phyloP scores from a whole-genome alignment of 2,329 filamentous ascomycete genomes.

The Coniella vitis region DNA sequence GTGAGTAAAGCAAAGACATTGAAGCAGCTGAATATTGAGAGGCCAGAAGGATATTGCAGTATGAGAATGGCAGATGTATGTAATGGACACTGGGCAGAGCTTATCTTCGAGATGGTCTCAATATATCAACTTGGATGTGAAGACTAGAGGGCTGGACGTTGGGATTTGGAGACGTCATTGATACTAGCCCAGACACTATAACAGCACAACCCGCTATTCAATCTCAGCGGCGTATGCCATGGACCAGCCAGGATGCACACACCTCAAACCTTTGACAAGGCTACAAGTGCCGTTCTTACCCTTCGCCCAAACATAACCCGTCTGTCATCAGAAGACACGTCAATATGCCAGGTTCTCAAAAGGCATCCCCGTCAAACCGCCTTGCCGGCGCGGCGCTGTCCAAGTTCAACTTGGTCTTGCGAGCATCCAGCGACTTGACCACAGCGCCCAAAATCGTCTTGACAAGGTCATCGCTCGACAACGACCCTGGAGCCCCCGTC shows the following conservation, averaged over 20 bases:
- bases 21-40: neutral
- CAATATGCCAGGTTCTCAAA: neutral
- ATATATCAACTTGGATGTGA: too few relatives aligned
- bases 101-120: neutral
- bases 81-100: neutral
- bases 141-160: neutral
- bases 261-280: neutral
- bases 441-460: slow-evolving; percentile 19
- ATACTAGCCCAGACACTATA: neutral
- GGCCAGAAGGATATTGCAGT: neutral
- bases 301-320: neutral
- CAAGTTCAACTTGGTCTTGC: slow-evolving; percentile 14
- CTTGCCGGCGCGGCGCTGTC: slow-evolving; percentile 5
- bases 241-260: neutral
- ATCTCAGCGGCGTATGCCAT: too few relatives aligned
- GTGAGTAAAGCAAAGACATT: slow-evolving; percentile 12
- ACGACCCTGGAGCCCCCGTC: slow-evolving; percentile 12
- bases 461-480: slow-evolving; percentile 18
- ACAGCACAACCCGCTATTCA: neutral
- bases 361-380: slow-evolving; percentile 7
- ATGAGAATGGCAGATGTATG: neutral
- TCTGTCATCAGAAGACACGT: too few relatives aligned
- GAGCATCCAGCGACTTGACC: slow-evolving; percentile 19
- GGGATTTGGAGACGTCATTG: slow-evolving; percentile 3
- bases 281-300: neutral